Conservation (phyloP, 2,329 filamentous ascomycete genomes). For the Ceratocystis albifundus region DNA sequence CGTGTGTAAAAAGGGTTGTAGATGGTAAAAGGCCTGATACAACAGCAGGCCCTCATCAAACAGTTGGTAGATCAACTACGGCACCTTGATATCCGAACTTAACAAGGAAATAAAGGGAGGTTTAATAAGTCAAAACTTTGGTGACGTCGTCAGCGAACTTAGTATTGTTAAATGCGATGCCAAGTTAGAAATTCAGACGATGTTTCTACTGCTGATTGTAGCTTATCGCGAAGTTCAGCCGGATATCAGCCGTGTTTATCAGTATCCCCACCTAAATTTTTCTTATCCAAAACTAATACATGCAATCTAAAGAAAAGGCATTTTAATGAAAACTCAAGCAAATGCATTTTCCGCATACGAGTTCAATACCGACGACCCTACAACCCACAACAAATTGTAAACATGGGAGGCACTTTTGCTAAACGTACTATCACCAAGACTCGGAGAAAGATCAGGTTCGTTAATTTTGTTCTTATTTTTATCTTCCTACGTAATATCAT, state of each 20-base stretch:
- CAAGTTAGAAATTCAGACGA: not conserved
- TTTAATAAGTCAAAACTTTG: too few relatives aligned
- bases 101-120: not conserved
- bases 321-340: not conserved
- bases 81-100: not conserved
- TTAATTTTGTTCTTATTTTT: not conserved
- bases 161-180: not conserved
- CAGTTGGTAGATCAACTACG: not conserved
- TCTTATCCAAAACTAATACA: constrained; percentile 5
- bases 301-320: not conserved
- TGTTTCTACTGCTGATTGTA: not conserved
- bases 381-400: constrained; percentile 25
- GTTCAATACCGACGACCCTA: not conserved
- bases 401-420: constrained; percentile 54
- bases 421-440: constrained; percentile 63
- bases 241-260: not conserved
- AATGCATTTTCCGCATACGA: not conserved
- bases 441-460: constrained; percentile 56
- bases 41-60: not conserved
- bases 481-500: not conserved
- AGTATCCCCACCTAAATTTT: constrained; percentile 12
- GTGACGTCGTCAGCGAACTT: not conserved
- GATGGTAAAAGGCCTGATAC: too few relatives aligned
- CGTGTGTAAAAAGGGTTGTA: too few relatives aligned
- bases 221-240: not conserved